These are phyloP conservation scores for Entomortierella lignicola DNA, from an alignment of 192 early-diverging fungal genomes.

Conservation along the genomic window DNA sequence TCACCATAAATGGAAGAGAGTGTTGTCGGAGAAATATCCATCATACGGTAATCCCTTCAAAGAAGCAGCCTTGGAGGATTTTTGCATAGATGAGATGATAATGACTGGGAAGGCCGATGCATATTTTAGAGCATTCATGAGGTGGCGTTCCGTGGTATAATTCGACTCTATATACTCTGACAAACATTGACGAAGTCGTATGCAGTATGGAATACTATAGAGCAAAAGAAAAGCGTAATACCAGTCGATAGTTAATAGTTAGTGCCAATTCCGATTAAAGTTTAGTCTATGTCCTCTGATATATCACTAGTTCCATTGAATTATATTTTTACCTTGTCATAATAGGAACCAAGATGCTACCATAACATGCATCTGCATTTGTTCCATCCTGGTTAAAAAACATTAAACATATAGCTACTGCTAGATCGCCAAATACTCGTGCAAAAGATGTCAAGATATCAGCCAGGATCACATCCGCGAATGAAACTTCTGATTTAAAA, in stretches of 20 bases:
- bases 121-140: conserved; percentile 96
- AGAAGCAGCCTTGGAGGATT: conserved; percentile 43
- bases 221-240: too few species aligned
- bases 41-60: conserved; percentile 24
- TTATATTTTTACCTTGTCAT: conserved; percentile 79
- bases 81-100: conserved; percentile 63
- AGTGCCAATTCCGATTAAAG: too few species aligned
- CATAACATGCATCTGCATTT: conserved; percentile 55
- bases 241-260: too few species aligned
- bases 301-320: too few species aligned
- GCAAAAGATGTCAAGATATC: conserved; percentile 97
- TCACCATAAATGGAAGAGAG: conserved; percentile 50
- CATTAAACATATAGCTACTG: conserved; percentile 73
- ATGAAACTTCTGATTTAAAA: conserved; percentile 64
- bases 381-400: conserved; percentile 52
- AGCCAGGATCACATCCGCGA: conserved; percentile 89
- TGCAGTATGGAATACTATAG: conserved; percentile 78
- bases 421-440: conserved; percentile 87
- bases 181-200: conserved; percentile 84
- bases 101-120: conserved; percentile 85
- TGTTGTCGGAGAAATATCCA: conserved; percentile 43
- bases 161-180: conserved; percentile 75
- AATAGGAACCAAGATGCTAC: conserved; percentile 65
- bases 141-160: conserved; percentile 68
- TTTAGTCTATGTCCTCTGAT: too few species aligned